Conservation (phyloP, 1,139 yeast species). For the Protomyces pachydermus region DNA sequence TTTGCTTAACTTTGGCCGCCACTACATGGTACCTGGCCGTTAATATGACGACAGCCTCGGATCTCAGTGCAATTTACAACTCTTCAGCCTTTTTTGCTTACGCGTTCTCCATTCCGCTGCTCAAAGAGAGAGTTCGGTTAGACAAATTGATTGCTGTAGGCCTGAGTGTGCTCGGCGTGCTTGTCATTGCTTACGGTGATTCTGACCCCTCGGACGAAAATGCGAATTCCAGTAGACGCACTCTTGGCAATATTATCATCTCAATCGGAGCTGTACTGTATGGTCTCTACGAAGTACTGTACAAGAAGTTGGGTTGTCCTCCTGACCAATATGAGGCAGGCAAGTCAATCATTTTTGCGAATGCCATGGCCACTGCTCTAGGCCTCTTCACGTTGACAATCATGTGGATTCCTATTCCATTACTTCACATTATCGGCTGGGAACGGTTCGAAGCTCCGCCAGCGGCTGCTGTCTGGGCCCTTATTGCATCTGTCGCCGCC, state of each 20-base stretch:
- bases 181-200: conserved; percentile 70
- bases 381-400: conserved; percentile 56
- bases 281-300: conserved; percentile 79
- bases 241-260: conserved; percentile 67
- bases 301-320: conserved; percentile 70
- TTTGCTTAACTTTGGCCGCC: conserved; percentile 70
- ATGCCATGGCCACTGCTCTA: conserved; percentile 52
- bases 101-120: conserved; percentile 71
- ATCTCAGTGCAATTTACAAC: conserved; percentile 84
- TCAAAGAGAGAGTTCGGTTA: conserved; percentile 60
- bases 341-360: conserved; percentile 56
- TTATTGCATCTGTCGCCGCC: conserved; percentile 48
- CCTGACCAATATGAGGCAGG: conserved; percentile 53
- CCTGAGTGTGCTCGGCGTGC: conserved; percentile 68
- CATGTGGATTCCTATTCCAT: conserved; percentile 49
- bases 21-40: conserved; percentile 83
- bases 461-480: conserved; percentile 45
- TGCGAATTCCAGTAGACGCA: conserved; percentile 52
- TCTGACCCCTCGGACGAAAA: conserved; percentile 33
- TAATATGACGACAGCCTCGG: conserved; percentile 67
- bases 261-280: conserved; percentile 74
- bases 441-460: conserved; percentile 58
- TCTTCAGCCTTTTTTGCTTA: conserved; percentile 87
- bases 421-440: conserved; percentile 52
- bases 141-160: conserved; percentile 64